Conservation (phyloP, 2,329 filamentous ascomycete genomes). For the Apiospora phragmitis region DNA sequence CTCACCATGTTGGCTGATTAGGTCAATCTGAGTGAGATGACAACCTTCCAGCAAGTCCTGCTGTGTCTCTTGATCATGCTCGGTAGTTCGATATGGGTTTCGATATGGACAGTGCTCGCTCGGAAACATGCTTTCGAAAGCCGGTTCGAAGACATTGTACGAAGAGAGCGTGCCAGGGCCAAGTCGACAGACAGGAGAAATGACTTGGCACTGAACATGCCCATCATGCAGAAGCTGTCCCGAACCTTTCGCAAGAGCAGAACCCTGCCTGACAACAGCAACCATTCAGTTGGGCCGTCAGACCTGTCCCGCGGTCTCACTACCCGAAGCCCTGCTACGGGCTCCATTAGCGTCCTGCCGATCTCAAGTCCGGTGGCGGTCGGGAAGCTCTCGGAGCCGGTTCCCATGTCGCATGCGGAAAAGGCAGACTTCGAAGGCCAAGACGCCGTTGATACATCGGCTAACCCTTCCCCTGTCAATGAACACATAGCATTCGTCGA, state of each 20-base stretch:
- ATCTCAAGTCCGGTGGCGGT: constrained; percentile 15
- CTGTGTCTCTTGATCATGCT: constrained; percentile 66
- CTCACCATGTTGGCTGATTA: background rate
- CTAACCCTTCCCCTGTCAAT: background rate
- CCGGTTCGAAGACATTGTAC: constrained; percentile 55
- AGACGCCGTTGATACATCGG: background rate
- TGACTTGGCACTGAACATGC: constrained; percentile 10
- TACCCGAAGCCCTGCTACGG: background rate
- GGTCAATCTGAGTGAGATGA: constrained; percentile 62
- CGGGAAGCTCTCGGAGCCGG: constrained; percentile 11
- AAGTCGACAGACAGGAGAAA: constrained; percentile 15
- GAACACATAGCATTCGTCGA: constrained; percentile 15
- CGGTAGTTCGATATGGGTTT: constrained; percentile 68
- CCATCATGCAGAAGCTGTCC: constrained; percentile 10
- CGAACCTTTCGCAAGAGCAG: constrained; percentile 10
- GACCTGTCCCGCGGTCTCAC: background rate
- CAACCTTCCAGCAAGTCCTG: constrained; percentile 67
- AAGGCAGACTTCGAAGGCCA: background rate
- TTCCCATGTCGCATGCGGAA: background rate
- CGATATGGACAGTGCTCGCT: constrained; percentile 61
- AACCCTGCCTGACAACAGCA: no score
- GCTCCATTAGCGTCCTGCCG: background rate
- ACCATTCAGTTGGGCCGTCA: background rate
- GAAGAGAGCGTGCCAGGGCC: constrained; percentile 37
- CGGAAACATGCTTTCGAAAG: constrained; percentile 63